Conservation (phyloP, 805 yeast genomes). For the Wickerhamomyces tratensis region DNA sequence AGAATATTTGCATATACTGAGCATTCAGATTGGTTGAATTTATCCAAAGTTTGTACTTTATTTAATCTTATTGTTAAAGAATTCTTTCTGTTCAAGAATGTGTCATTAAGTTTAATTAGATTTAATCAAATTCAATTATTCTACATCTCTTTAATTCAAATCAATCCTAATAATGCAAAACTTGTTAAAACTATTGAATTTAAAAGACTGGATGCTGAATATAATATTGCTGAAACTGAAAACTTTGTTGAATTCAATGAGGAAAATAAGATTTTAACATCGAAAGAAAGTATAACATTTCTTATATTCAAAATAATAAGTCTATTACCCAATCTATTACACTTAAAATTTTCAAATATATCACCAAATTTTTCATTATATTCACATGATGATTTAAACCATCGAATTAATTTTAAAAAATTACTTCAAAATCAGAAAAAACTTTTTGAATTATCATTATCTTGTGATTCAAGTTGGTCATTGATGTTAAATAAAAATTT, state of each 20-base stretch:
- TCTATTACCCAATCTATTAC: slow-evolving; percentile 35
- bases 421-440: no score
- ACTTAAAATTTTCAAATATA: slow-evolving; percentile 32
- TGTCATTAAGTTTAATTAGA: slow-evolving; percentile 3
- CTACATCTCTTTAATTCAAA: no score
- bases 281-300: no score
- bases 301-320: slow-evolving; percentile 22
- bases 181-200: no score
- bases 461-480: slow-evolving; percentile 40
- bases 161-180: no score
- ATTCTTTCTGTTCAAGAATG: slow-evolving; percentile 25
- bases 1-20: slow-evolving; percentile 22
- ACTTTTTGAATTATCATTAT: slow-evolving; percentile 25
- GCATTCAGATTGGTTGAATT: slow-evolving; percentile 13
- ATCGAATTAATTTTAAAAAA: no score
- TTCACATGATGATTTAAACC: no score
- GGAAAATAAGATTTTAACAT: no score
- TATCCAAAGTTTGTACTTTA: slow-evolving; percentile 27
- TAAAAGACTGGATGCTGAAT: no score
- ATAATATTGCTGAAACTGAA: no score
- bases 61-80: slow-evolving; percentile 27
- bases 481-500: slow-evolving; percentile 41
- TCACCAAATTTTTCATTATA: slow-evolving; percentile 38
- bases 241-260: no score
- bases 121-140: no score